Conservation (phyloP, 2,329 filamentous ascomycete genomes). For the Venturiaceae sp. region DNA sequence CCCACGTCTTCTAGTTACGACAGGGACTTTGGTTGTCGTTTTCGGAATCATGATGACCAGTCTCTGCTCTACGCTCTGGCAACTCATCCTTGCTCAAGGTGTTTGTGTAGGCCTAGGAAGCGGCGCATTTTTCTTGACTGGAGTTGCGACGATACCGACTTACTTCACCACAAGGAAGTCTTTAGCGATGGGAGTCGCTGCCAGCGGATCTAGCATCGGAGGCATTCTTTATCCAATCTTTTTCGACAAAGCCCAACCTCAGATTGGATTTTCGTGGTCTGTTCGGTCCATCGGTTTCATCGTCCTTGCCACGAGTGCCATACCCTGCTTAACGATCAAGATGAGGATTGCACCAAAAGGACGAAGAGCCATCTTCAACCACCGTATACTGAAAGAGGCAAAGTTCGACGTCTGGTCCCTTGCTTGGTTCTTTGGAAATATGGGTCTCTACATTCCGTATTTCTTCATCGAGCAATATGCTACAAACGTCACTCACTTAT, state of each 20-base stretch:
- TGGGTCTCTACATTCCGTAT: conserved; percentile 35
- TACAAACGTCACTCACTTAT: conserved; percentile 26
- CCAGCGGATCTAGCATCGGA: conserved; percentile 31
- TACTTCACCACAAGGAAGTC: conserved; percentile 31
- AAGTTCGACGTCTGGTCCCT: conserved; percentile 31
- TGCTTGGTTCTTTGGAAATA: conserved; percentile 34
- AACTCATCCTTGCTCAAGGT: conserved; percentile 31
- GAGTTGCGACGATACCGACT: conserved; percentile 28
- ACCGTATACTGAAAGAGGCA: conserved; percentile 29
- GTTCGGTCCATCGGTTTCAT: conserved; percentile 17
- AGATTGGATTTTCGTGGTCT: conserved; percentile 20
- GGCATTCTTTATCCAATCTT: conserved; percentile 32
- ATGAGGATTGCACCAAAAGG: conserved; percentile 33
- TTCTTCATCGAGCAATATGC: conserved; percentile 35
- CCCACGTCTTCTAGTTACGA: conserved; percentile 28
- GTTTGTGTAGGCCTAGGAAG: conserved; percentile 41
- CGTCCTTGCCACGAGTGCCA: conserved; percentile 20
- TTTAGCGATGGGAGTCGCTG: conserved; percentile 26
- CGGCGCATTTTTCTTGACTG: conserved; percentile 31
- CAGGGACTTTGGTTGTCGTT: conserved; percentile 32
- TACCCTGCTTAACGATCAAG: conserved; percentile 21
- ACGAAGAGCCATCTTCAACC: conserved; percentile 31
- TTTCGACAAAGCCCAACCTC: conserved; percentile 8
- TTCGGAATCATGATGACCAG: conserved; percentile 25
- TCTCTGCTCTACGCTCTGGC: conserved; percentile 11